Conservation (phyloP, 164 flowering plant genomes). For the Vitis vinifera region ASM3070453v1 NC_081807.1:995001-995500, state of each 20-base stretch:
- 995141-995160: neutral
- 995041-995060: too few relatives aligned
- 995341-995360: conserved; percentile 62
- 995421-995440: conserved; percentile 38
- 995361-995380: conserved; percentile 70
- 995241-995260: conserved; percentile 34
- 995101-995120: conserved; percentile 1
- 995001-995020: too few relatives aligned
- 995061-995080: neutral
- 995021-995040: too few relatives aligned
- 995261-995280: neutral
- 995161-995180: conserved; percentile 10
- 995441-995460: too few relatives aligned
- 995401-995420: conserved; percentile 40
- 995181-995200: conserved; percentile 17
- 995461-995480: too few relatives aligned
- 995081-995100: neutral
- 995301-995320: neutral
- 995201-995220: conserved; percentile 4
- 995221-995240: conserved; percentile 13
- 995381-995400: conserved; percentile 52
- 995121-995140: neutral
- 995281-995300: conserved; percentile 3
- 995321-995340: neutral
- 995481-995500: too few relatives aligned